Base-by-base conservation (phyloP, 2,329 filamentous ascomycete genomes). In the Kalmusia sp. region DNA sequence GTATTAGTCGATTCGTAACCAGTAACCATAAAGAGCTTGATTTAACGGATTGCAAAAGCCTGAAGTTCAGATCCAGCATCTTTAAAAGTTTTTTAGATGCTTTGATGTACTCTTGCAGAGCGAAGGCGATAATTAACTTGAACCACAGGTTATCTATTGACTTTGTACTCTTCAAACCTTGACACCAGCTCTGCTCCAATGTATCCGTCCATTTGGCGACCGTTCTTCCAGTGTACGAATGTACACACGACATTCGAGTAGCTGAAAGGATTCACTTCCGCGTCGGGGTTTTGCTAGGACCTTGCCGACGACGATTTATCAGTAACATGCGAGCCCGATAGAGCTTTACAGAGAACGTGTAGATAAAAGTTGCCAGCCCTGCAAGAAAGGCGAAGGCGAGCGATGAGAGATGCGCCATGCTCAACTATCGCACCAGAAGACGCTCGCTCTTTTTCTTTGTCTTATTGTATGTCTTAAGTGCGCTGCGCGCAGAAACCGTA, bases 1-100 rank as follows among this genome's bases (percentile, higher is more conserved):
- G 58, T 65, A 28, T 52, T 57, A 4, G 64, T 70, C 7, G 69
- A 64, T 47, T 71, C 68, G 41, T 72, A 65, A 1, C 69, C 69
- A 17, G 65, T 63, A 45, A 72, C 66, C 14, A 72, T 50, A 52
- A 72, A 72, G 4, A 51, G 51, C 14, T 25, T 19, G 19, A 51
- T 51, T 21, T 55, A 48, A 15, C 48, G 48, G 21, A 51, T 48
- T 24, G 51, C 51, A 21, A 51, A 46, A 21, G 47, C 24, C 52
- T 44, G 52, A 74, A 72, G 3, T 48, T 50, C 8, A 56, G n/a
- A 21, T 68, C 60, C 12, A 62, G 50, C 12, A 51, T 59, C 2
- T 41, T 35, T 3, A 47, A 39, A 8, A 45, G 30, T 8, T 21
- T 9, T n/a, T 30, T 7, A 3, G 49, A 44, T 1, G 21, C 27